Conservation (phyloP, 225 moss, liverwort and hornwort species). For the Rhytidiadelphus loreus region DNA sequence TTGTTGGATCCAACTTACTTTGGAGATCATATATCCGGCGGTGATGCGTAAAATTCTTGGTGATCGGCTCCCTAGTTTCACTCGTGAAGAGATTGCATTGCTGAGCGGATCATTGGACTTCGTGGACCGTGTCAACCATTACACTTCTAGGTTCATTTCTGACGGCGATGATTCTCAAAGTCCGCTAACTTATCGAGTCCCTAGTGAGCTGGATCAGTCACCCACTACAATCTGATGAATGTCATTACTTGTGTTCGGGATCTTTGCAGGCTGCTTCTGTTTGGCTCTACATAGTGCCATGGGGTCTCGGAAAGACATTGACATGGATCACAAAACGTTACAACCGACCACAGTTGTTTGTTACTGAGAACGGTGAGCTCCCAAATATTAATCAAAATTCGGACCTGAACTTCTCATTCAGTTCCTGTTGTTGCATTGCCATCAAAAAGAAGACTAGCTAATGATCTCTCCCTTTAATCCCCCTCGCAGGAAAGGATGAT, state of each 20-base stretch:
- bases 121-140: too few species aligned
- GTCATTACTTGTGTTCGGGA: background rate
- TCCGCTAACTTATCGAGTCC: too few species aligned
- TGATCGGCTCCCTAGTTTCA: too few species aligned
- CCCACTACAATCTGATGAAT: background rate
- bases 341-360: constrained; percentile 10
- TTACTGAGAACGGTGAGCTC: constrained; percentile 37
- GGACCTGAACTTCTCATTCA: background rate
- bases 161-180: too few species aligned
- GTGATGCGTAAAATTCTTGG: too few species aligned
- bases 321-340: constrained; percentile 29
- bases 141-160: too few species aligned
- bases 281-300: constrained; percentile 41
- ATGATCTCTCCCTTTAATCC: background rate
- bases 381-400: background rate
- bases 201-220: background rate
- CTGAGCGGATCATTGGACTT: too few species aligned
- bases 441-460: background rate
- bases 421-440: too few species aligned
- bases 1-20: too few species aligned
- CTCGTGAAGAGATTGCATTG: too few species aligned
- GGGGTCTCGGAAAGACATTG: constrained; percentile 31
- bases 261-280: constrained; percentile 34
- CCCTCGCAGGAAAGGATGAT: constrained; percentile 60
- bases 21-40: too few species aligned